Percentiles rank a stretch among this genome's conserved stretches.
Conservation (phyloP, 768 basidiomycete species). For the Brasilioporus rufonigricans region DNA sequence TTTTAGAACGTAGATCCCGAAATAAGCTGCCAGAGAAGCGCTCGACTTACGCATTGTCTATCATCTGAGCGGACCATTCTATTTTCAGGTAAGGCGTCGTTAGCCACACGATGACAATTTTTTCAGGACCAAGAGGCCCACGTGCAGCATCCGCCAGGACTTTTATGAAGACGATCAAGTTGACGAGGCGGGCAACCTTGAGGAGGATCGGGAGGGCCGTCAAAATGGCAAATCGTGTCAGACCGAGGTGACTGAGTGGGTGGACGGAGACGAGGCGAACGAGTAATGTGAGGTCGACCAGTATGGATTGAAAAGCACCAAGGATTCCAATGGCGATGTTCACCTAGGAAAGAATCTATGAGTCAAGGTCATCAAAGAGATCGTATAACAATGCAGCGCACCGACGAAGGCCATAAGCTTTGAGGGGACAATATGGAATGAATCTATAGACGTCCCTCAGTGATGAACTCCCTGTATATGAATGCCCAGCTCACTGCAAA, state of each 20-base stretch:
- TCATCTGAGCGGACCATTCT: slow-evolving; percentile 31
- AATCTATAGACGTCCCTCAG: slow-evolving; percentile 17
- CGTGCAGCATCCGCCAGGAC: slow-evolving; percentile 19
- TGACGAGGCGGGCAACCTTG: slow-evolving; percentile 29
- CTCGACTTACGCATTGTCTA: slow-evolving; percentile 28
- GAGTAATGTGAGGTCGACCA: slow-evolving; percentile 30
- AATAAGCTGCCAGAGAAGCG: background rate
- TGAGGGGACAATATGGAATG: slow-evolving; percentile 26
- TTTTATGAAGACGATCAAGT: slow-evolving; percentile 29
- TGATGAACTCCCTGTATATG: background rate
- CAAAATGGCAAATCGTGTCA: slow-evolving; percentile 16
- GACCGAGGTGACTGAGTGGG: slow-evolving; percentile 17
- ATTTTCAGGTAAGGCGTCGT: slow-evolving; percentile 31
- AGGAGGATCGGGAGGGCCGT: slow-evolving; percentile 25
- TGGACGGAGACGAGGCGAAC: slow-evolving; percentile 29
- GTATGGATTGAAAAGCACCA: slow-evolving; percentile 28
- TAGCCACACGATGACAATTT: slow-evolving; percentile 18
- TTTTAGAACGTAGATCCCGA: background rate
- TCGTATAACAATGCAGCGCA: slow-evolving; percentile 1
- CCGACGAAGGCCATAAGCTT: slow-evolving; percentile 21
- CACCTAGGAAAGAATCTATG: slow-evolving; percentile 3
- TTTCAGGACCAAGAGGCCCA: slow-evolving; percentile 17
- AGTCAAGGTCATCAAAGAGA: background rate
- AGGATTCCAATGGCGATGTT: slow-evolving; percentile 31
- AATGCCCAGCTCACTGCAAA: slow-evolving; percentile 13